A percentile compares a stretch with the other conserved stretches of the same genome.
Evolutionary conservation across 768 basidiomycete genomes (phyloP).

Genomic region (Russula emetica): DNA sequence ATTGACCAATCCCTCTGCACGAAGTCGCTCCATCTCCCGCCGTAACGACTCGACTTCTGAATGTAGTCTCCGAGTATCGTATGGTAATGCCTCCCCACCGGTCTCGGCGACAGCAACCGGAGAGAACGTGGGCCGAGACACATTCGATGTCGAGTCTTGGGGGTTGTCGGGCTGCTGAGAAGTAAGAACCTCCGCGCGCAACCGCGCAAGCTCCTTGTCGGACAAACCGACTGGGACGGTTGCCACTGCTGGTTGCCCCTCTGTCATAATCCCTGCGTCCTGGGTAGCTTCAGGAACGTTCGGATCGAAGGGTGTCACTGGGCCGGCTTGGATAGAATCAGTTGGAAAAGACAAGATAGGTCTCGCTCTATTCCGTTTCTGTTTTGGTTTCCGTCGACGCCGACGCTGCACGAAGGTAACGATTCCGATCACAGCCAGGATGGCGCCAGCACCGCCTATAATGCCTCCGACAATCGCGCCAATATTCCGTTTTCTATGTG

Average conservation of each 20-base stretch:
- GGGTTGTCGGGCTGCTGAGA: not conserved
- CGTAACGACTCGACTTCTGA: conserved; percentile 33
- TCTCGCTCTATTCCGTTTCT: not conserved
- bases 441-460: conserved; percentile 15
- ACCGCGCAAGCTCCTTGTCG: conserved; percentile 14
- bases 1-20: conserved; percentile 26
- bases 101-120: not conserved
- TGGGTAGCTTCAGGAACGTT: not conserved
- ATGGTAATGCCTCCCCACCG: not conserved
- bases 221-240: conserved; percentile 9
- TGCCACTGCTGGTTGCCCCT: not conserved
- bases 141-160: not conserved
- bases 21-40: conserved; percentile 31
- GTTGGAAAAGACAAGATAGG: not conserved
- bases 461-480: conserved; percentile 25
- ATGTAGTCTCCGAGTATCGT: conserved; percentile 5
- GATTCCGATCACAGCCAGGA: conserved; percentile 2
- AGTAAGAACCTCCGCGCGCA: not conserved
- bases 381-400: not conserved
- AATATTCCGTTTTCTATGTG: not conserved
- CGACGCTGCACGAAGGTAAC: conserved; percentile 9
- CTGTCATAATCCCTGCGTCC: not conserved
- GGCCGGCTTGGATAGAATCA: not conserved
- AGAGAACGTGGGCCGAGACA: not conserved
- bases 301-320: conserved; percentile 11